Evolutionary conservation across 768 basidiomycete species (phyloP), one percentile per base, ranked within the genome.

Genomic region (Pilatotrama ljubarskyi): DNA sequence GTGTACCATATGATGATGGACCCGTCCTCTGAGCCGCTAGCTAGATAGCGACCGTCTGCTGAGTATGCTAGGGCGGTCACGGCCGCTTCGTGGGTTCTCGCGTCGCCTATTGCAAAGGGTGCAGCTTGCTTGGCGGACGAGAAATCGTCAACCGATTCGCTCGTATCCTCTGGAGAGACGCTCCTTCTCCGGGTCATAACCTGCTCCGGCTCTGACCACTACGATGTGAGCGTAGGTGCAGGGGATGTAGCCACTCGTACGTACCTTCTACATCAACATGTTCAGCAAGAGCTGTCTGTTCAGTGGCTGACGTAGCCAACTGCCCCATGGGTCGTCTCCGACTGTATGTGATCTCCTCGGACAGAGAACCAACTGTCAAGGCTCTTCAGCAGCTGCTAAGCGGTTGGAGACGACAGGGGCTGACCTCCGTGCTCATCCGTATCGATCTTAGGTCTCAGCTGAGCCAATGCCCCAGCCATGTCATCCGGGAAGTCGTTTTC

Each of bases 1-100:
- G 37, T 22, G 36, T 47, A 36, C 63, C 63, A 64, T 18, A 64
- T 38, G 18, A 60, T 22, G 46, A 66, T 50, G 2, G 59, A 59
- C 0, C 22, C 22, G 38, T 67, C 66, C 20, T 54, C 59, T 6
- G 61, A 63, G 14, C 64, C 61, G 7, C 51, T 53, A 2, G 58
- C 64, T n/a, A 67, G 57, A 24, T 54, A 38, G 5, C 20, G 14
- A 18, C 64, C 62, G 62, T 79, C 75, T 24, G 76, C 76, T 3
- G 76, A 77, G 59, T 78, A 75, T 56, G 71, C 68, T 51, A 80
- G 75, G 36, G 72, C 71, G 2, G 75, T 77, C 42, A 61, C 58
- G 11, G 47, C 40, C 15, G 60, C 51, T 25, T 51, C 47, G 55
- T 61, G 62, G 17, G 22, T 25, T 11, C 26, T 17, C 2, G 13